Evolutionary conservation across 2,329 filamentous ascomycete species (phyloP).

Genomic region (Seiridium cupressi): DNA sequence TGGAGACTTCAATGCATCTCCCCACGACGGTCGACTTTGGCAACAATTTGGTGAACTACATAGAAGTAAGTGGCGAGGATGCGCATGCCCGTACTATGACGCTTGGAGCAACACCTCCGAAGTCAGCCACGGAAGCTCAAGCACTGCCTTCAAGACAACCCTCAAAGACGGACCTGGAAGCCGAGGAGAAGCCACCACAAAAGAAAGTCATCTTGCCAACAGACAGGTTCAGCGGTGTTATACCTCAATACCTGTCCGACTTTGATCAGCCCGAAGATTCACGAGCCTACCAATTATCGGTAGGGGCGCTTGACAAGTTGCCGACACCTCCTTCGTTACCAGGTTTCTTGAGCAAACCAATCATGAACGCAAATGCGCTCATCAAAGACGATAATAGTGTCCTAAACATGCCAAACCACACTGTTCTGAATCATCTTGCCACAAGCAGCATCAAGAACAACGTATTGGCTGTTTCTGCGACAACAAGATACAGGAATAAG

Average conservation of each 20-base stretch:
- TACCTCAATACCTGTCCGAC: slow-evolving; percentile 84
- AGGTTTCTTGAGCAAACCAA: slow-evolving; percentile 89
- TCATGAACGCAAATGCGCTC: slow-evolving; percentile 84
- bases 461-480: slow-evolving; percentile 90
- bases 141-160: slow-evolving; percentile 29
- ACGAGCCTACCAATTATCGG: slow-evolving; percentile 70
- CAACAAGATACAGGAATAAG: slow-evolving; percentile 97
- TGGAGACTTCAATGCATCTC: slow-evolving; percentile 82
- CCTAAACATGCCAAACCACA: slow-evolving; percentile 94
- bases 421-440: slow-evolving; percentile 91
- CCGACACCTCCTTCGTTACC: slow-evolving; percentile 82
- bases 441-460: slow-evolving; percentile 98
- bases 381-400: slow-evolving; percentile 99
- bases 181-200: slow-evolving; percentile 42
- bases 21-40: slow-evolving; percentile 97
- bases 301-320: slow-evolving; percentile 73
- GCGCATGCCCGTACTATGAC: slow-evolving; percentile 22
- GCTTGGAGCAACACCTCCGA: slow-evolving; percentile 26
- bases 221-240: slow-evolving; percentile 66
- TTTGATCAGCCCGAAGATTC: slow-evolving; percentile 83
- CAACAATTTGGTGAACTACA: slow-evolving; percentile 97
- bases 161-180: slow-evolving; percentile 36
- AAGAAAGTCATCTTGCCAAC: slow-evolving; percentile 55
- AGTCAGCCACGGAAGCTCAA: slow-evolving; percentile 25
- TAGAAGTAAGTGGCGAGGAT: slow-evolving; percentile 73